A percentile compares a stretch with the other conserved stretches of the same genome.
Evolutionary conservation across 805 yeast genomes (phyloP).

Genomic region (Helenozyma baotianmanensis): DNA sequence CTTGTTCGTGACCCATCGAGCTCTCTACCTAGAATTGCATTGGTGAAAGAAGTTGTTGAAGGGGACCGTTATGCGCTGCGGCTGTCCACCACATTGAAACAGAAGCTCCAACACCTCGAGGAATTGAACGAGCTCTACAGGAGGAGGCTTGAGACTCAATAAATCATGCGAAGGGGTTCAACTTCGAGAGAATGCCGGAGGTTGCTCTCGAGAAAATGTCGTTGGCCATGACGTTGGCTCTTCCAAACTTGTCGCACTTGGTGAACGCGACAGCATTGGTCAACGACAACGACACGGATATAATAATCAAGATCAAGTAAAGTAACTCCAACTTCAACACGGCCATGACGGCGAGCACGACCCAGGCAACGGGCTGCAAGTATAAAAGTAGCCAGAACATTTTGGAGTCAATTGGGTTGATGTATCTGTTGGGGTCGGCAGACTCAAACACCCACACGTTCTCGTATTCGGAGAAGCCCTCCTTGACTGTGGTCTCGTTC

Average conservation of each 20-base stretch:
- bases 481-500: constrained; percentile 58
- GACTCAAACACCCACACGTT: constrained; percentile 86
- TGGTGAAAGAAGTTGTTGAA: constrained; percentile 4
- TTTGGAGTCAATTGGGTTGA: constrained; percentile 89
- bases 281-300: constrained; percentile 67
- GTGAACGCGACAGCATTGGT: constrained; percentile 90
- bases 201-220: constrained; percentile 53
- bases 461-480: constrained; percentile 45
- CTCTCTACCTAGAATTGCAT: constrained; percentile 2
- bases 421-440: constrained; percentile 64
- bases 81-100: constrained; percentile 10
- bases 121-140: too few relatives aligned
- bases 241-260: constrained; percentile 87
- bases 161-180: constrained; percentile 36
- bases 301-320: constrained; percentile 54
- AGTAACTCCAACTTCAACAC: constrained; percentile 71
- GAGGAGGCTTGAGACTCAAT: too few relatives aligned
- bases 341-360: constrained; percentile 69
- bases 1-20: constrained; percentile 10
- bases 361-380: constrained; percentile 73
- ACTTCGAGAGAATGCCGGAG: constrained; percentile 40
- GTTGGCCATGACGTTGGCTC: constrained; percentile 65
- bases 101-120: constrained; percentile 17
- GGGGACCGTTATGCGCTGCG: constrained; percentile 3
- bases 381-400: constrained; percentile 83